Base-by-base conservation (phyloP, 2,329 filamentous ascomycete species). In the Byssochlamys sp. region DNA sequence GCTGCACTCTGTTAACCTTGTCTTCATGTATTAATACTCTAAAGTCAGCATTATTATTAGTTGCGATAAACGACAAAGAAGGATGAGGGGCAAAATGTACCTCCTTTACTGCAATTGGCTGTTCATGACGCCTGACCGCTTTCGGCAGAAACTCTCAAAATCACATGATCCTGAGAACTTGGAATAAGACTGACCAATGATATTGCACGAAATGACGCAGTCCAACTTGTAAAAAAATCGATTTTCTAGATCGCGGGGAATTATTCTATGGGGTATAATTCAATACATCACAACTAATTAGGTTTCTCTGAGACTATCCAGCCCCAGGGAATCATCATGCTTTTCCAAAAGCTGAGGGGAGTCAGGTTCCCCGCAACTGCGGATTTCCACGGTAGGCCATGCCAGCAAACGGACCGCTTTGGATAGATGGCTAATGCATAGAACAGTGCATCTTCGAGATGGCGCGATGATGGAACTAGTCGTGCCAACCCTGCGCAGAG, bases 361-460 rank as follows among this genome's bases (percentile, higher is more conserved):
- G 61, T 66, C 51, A 72, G 84, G 75, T 78, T 88, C 65, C 83
- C 84, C 54, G 79, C 85, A 25, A 77, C 84, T 60, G 85, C 85
- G 55, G 85, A 88, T 71, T 83, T 87, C 73, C 84, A 86, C 65
- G 71, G 70, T 75, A 70, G 57, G 70, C 51, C n/a, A 70, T 57
- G 70, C 51, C n/a, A 26, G 11, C 59, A 58, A 58, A 19, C 19
- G 19, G 49, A 45, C 39, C 12, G n/a, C n/a, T 45, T 7, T 45
- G 14, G 39, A 45, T 45, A 45, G 14, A 39, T 14, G 19, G 39
- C 39, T 45, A 19, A 45, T 45, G 39, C 7, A 45, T 45, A 45
- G 39, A 45, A 19, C 19, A 45, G 86, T 89, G 65, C 87, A 90
- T 71, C 77, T 90, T 63, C 83, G 87, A 29, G 83, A 89, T 70